Evolutionary conservation across 2,329 filamentous ascomycete genomes (phyloP), one percentile per base, ranked within the genome.

Genomic region (Arachnopeziza araneosa): DNA sequence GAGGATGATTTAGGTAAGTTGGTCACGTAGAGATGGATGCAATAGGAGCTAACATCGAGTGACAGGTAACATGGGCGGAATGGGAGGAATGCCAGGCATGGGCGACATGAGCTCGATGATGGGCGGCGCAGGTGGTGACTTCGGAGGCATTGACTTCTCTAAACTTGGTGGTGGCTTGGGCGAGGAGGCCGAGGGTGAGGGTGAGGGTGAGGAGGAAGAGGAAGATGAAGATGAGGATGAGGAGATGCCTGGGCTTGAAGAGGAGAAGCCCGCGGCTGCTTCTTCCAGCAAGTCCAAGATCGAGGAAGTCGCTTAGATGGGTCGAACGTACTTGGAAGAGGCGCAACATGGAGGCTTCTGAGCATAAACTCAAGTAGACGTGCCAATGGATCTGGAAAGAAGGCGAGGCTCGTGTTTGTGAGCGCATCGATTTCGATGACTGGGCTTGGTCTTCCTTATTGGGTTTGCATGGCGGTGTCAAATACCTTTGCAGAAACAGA

Each of bases 91-190:
- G 70, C 67, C 66, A 53, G 79, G 77, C 59, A 78, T 75, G 72
- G 76, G 76, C 49, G 70, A 72, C 57, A 72, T 73, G 71, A 66
- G 68, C 58, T 70, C 67, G 50, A 72, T 73, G 71, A 72, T 73
- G 70, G 70, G 71, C 44, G 71, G 76, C 36, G 69, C 68, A 51
- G 83, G 84, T 63, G 86, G 85, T 67, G 90, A 91, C 75, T 91
- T 95, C 66, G 86, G 89, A 70, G 90, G 90, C 70, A 95, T 96
- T 73, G 92, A 96, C 78, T 96, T 96, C 85, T 95, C 90, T 71
- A 96, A 96, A 82, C 87, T 96, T 64, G 88, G 87, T 65, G 87
- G 82, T 64, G 73, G 64, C 50, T 67, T 64, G 23, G 70, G 60
- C 21, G 66, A 62, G 22, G 84, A 85, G 68, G 84, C 93, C 54